Percentiles rank a stretch among this genome's conserved stretches.
These are phyloP conservation scores for Cercospora sp. DNA, from an alignment of 2,329 filamentous ascomycete species.

Conservation along the genomic window DNA sequence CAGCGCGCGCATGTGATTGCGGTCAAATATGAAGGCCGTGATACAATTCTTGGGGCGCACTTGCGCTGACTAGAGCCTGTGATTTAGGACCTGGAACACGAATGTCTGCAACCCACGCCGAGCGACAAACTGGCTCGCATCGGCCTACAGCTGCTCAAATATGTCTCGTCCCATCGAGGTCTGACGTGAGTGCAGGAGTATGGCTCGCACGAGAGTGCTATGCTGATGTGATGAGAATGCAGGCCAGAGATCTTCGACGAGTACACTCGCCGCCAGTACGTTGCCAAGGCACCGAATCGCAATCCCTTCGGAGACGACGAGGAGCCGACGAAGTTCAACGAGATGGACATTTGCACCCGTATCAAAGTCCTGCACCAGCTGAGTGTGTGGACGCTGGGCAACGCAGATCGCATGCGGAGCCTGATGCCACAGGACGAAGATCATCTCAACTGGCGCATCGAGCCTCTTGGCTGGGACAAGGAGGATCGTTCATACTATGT, in stretches of 20 bases:
- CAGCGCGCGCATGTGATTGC: not conserved
- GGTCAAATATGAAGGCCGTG: not conserved
- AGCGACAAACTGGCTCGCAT: constrained; percentile 77
- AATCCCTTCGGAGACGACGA: constrained; percentile 87
- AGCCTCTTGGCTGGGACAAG: constrained; percentile 83
- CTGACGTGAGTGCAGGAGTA: constrained; percentile 66
- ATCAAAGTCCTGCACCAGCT: constrained; percentile 82
- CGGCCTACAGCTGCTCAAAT: constrained; percentile 84
- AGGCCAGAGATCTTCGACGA: constrained; percentile 90
- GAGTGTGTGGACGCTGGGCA: constrained; percentile 83
- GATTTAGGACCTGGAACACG: constrained; percentile 76
- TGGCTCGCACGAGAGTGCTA: not conserved
- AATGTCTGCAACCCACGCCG: constrained; percentile 74
- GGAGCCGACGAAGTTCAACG: constrained; percentile 68
- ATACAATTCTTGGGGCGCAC: not conserved
- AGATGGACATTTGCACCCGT: constrained; percentile 82
- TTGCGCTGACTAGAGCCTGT: constrained; percentile 32
- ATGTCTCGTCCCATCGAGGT: constrained; percentile 88
- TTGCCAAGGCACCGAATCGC: constrained; percentile 71
- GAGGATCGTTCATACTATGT: constrained; percentile 86
- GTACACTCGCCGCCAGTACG: constrained; percentile 85
- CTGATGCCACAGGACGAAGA: constrained; percentile 79
- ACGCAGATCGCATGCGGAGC: constrained; percentile 82
- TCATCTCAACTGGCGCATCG: constrained; percentile 56
- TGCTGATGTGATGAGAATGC: constrained; percentile 5